Base-by-base conservation (phyloP, 306 rosid genomes). In the Echinosophora koreensis region DNA sequence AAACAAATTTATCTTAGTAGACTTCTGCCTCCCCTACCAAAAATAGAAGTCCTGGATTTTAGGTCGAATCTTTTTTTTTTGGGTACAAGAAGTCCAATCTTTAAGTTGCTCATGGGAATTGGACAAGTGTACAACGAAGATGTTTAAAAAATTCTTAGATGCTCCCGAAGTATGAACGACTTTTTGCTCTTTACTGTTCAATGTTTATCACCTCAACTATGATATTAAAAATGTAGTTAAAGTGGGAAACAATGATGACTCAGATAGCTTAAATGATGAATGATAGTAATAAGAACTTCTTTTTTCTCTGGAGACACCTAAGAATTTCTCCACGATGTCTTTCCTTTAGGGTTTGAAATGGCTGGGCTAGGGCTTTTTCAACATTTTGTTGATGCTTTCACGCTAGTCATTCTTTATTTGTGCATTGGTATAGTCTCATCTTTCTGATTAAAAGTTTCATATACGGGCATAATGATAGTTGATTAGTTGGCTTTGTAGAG, bases 371-470 rank as follows among this genome's bases (percentile, higher is more conserved):
- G 4, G 14, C 7, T 16, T 62, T 74, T 49, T 61, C 60, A 62
- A 74, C 51, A 62, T 49, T 62, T 50, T 42, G 6, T 75, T 51
- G 13, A 30, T 64, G 56, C 17, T 52, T 61, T 76, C 32, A 35
- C 38, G n/a, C 22, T 51, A 58, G n/a, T 44, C 16, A 64, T 51
- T 39, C 57, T 18, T 38, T 27, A 27, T 13, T 39, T 28, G n/a
- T n/a, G 73, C 34, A 76, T 64, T 34, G 56, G 77, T 16, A 54
- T 27, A 42, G 56, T 22, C 65, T 76, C 41, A 39, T n/a, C 34
- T 64, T 27, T 39, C 37, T 41, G 4, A 8, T 51, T 44, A 47
- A 0, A 34, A 11, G 38, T 49, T 62, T 75, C 63, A 12, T 50
- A 35, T 69, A 3, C 6, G 12, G 62, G 34, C 56, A 69, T 78